Evolutionary conservation across 2,329 filamentous ascomycete genomes (phyloP).

Genomic region (Elsinoe fawcettii): DNA sequence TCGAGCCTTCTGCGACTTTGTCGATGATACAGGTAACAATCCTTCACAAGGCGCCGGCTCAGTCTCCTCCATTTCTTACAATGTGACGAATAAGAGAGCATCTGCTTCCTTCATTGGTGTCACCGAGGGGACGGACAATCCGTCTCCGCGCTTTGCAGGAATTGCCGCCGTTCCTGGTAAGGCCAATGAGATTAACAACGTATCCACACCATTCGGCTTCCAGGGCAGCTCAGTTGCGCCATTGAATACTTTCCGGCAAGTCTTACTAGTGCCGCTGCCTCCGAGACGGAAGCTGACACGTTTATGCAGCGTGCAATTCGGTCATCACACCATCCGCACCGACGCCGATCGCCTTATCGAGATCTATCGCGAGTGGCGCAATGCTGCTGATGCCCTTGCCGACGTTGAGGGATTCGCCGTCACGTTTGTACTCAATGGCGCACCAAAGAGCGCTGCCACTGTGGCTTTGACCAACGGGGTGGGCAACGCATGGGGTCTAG

Average conservation of each 20-base stretch:
- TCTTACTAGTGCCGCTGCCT: too few relatives aligned
- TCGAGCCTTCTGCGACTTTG: neutral
- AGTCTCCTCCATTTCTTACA: neutral
- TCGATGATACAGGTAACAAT: neutral
- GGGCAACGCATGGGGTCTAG: neutral
- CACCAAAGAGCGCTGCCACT: neutral
- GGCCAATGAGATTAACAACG: neutral
- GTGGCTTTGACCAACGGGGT: neutral
- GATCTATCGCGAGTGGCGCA: neutral
- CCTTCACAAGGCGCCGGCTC: neutral
- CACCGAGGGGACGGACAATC: neutral
- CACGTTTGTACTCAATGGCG: neutral
- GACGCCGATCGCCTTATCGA: neutral
- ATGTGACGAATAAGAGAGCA: neutral
- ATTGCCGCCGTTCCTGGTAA: neutral
- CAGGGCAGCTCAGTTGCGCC: neutral
- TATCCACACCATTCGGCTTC: neutral
- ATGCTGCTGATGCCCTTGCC: neutral
- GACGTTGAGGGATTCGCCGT: neutral
- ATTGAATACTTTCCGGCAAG: too few relatives aligned
- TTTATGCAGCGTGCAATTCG: neutral
- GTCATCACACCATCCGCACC: neutral
- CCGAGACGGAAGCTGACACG: too few relatives aligned
- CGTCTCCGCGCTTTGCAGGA: neutral
- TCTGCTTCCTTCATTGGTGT: neutral